Base-by-base conservation (phyloP, 2,329 filamentous ascomycete genomes). In the Stachybotrys chartarum region DNA sequence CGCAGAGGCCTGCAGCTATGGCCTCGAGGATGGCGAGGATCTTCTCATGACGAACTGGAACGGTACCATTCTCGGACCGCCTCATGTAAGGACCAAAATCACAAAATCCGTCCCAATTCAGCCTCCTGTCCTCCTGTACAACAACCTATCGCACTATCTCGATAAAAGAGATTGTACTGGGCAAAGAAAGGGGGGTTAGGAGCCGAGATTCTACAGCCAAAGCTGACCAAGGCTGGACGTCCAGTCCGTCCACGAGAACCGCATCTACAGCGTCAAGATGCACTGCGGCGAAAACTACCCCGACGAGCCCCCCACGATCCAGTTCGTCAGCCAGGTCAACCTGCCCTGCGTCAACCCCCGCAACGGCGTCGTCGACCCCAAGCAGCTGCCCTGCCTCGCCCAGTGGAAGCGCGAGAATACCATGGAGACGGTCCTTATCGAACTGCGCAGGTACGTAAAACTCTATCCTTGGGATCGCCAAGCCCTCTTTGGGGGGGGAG, bases 21-120 rank as follows among this genome's bases (percentile, higher is more conserved):
- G 94, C 65, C 83, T 99, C 55, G 91, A 93, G 61, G 91, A 97
- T 71, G 87, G 90, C 51, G 92, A 97, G 69, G 94, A 99, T 68
- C 83, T 97, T 61, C 84, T 94, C 73, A 96, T 99, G 92, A 93
- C 89, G 60, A 91, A 97, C 79, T 99, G 94, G 94, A 96, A 96
- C 68, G 94, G 93, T 66, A 99, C 94, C 16, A 97, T 99, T 62
- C 85, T 97, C 52, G 94, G 94, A 1, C 94, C 94, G 63, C 93
- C 94, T 70, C 92, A 97, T 73, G 94, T 97, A 80, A 24, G 68
- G 89, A 77, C 39, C 44, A 18, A 50, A 47, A 24, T 24, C 24
- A 24, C 24, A 24, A 24, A 4, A 24, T 24, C 24, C 24, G 24
- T 24, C 24, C 24, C 24, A 24, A 24, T 24, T 24, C 24, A 24